A percentile compares a stretch with the other conserved stretches of the same genome.
Conservation (phyloP, 768 basidiomycete genomes). For the Lentinus brumalis region DNA sequence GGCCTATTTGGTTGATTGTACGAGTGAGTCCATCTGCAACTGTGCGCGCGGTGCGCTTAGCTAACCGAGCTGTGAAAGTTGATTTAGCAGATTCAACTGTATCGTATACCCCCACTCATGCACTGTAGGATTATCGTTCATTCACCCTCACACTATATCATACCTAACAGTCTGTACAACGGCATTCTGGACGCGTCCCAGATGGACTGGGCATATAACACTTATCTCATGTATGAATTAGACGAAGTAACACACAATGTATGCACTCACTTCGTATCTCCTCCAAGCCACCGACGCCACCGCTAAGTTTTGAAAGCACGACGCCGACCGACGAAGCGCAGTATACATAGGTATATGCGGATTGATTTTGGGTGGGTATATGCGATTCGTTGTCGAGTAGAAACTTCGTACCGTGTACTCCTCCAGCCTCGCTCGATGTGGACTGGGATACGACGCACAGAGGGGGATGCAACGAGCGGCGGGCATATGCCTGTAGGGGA, state of each 20-base stretch:
- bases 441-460: too few relatives aligned
- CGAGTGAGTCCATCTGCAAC: constrained; percentile 10
- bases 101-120: constrained; percentile 25
- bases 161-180: constrained; percentile 12
- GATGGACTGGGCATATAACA: constrained; percentile 13
- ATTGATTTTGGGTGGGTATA: too few relatives aligned
- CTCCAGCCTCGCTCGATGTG: too few relatives aligned
- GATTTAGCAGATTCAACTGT: constrained; percentile 17
- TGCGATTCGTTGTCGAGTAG: too few relatives aligned
- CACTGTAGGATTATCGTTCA: constrained; percentile 23
- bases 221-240: constrained; percentile 15
- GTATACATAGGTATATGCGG: too few relatives aligned
- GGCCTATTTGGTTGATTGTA: constrained; percentile 36
- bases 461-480: too few relatives aligned
- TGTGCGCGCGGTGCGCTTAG: background rate
- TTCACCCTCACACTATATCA: constrained; percentile 12
- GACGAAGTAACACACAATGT: constrained; percentile 6
- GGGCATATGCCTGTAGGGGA: too few relatives aligned
- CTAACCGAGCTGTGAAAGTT: constrained; percentile 6
- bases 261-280: constrained; percentile 4
- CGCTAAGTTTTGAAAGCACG: too few relatives aligned
- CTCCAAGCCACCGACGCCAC: too few relatives aligned
- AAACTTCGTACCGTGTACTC: too few relatives aligned
- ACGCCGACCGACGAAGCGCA: too few relatives aligned
- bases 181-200: constrained; percentile 15